A percentile compares a stretch with the other conserved stretches of the same genome.
Evolutionary conservation across 2,329 filamentous ascomycete genomes (phyloP).

Genomic region (Fusarium sp.): DNA sequence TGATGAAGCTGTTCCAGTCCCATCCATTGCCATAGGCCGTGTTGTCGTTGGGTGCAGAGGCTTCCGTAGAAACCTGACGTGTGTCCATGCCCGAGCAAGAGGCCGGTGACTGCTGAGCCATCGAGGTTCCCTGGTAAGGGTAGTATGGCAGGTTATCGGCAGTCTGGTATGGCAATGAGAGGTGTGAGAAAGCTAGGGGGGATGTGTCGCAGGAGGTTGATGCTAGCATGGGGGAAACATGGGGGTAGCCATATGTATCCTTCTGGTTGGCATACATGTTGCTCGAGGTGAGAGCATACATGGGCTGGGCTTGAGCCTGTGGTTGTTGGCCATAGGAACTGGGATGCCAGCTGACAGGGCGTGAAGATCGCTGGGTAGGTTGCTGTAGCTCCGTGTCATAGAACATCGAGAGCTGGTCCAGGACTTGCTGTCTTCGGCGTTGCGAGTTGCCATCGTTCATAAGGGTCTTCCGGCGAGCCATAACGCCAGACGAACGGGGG

Average conservation of each 20-base stretch:
- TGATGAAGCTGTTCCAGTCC: conserved; percentile 61
- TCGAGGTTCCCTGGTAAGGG: conserved; percentile 53
- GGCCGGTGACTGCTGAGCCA: conserved; percentile 46
- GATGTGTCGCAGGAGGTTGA: conserved; percentile 70
- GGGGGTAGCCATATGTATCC: conserved; percentile 57
- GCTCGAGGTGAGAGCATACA: conserved; percentile 55
- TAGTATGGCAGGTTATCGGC: conserved; percentile 55
- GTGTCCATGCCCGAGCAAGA: conserved; percentile 43
- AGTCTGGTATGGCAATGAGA: conserved; percentile 60
- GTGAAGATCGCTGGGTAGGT: conserved; percentile 52
- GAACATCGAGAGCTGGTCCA: conserved; percentile 55
- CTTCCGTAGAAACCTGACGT: conserved; percentile 42
- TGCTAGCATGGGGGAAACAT: conserved; percentile 64
- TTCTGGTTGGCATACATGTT: conserved; percentile 54
- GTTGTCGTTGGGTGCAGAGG: conserved; percentile 44
- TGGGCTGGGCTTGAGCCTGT: conserved; percentile 52
- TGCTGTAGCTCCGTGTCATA: conserved; percentile 40
- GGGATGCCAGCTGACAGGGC: conserved; percentile 83
- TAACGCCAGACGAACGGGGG: conserved; percentile 65
- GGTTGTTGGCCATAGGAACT: conserved; percentile 62
- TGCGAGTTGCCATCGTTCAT: conserved; percentile 62
- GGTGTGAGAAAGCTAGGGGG: conserved; percentile 66
- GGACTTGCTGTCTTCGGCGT: conserved; percentile 59
- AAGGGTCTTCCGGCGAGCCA: conserved; percentile 67
- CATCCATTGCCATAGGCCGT: conserved; percentile 29